phyloP scores from a whole-genome alignment of 306 rosid genomes.

The Quercus mongolica region DNA sequence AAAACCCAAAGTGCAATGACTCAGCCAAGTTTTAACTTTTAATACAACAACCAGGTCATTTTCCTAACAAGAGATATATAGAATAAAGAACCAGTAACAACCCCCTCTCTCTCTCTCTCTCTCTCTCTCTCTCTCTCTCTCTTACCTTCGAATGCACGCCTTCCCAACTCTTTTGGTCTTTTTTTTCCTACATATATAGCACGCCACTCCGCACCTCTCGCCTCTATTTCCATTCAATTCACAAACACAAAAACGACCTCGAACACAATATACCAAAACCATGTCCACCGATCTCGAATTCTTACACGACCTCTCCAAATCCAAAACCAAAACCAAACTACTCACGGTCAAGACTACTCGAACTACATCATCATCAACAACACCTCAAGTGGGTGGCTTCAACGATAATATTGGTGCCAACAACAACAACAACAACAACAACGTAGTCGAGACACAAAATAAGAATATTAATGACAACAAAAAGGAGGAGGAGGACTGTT shows the following conservation, averaged over 20 bases:
- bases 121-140: conserved; percentile 3
- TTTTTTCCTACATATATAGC: conserved; percentile 5
- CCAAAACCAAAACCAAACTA: conserved; percentile 20
- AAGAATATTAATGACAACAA: background rate
- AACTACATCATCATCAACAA: background rate
- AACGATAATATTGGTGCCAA: background rate
- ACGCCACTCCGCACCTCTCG: background rate
- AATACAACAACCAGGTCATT: background rate
- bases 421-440: background rate
- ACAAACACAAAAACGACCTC: background rate
- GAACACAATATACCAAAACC: background rate
- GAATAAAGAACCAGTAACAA: conserved; percentile 29
- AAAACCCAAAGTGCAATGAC: background rate
- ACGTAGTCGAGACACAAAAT: background rate
- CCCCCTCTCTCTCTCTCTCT: background rate
- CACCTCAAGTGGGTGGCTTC: background rate
- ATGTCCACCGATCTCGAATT: conserved; percentile 54
- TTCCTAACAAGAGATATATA: conserved; percentile 3
- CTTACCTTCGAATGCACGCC: conserved; percentile 41
- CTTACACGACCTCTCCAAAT: conserved; percentile 33
- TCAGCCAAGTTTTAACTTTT: background rate
- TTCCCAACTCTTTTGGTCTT: conserved; percentile 15
- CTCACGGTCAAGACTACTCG: conserved; percentile 21
- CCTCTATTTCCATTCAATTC: background rate
- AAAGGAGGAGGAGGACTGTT: background rate